phyloP scores from a whole-genome alignment of 2,329 filamentous ascomycete genomes.

The Fusarium sp. region DNA sequence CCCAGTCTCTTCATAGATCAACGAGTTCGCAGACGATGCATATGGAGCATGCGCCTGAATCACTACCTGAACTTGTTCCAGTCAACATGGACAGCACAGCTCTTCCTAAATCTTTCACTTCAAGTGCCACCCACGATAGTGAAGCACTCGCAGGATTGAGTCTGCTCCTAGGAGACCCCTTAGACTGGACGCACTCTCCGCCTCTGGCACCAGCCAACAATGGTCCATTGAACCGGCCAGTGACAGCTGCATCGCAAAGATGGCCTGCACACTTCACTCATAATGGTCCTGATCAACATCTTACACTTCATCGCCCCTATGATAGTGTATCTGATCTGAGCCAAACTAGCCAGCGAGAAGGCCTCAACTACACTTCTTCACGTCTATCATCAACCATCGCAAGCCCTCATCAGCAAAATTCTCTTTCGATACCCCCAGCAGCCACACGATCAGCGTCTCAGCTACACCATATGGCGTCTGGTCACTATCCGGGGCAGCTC shows the following conservation, averaged over 20 bases:
- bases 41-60: neutral
- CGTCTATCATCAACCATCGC: neutral
- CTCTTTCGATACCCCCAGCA: neutral
- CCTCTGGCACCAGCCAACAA: neutral
- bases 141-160: slow-evolving; percentile 9
- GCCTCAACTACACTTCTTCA: neutral
- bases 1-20: neutral
- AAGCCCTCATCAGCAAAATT: neutral
- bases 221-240: neutral
- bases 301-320: neutral
- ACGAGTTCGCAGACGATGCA: neutral
- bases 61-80: slow-evolving; percentile 19
- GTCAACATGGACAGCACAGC: neutral
- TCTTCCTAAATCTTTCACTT: neutral
- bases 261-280: neutral
- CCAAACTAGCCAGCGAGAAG: neutral
- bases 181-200: neutral
- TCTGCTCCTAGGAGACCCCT: slow-evolving; percentile 13
- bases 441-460: neutral
- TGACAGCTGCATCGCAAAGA: neutral
- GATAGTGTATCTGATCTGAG: neutral
- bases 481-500: slow-evolving; percentile 1
- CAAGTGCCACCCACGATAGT: neutral
- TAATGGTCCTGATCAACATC: neutral
- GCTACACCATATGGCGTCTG: neutral